Base-by-base conservation (phyloP, 768 basidiomycete species). In the Rhodotorula sphaerocarpa region DNA sequence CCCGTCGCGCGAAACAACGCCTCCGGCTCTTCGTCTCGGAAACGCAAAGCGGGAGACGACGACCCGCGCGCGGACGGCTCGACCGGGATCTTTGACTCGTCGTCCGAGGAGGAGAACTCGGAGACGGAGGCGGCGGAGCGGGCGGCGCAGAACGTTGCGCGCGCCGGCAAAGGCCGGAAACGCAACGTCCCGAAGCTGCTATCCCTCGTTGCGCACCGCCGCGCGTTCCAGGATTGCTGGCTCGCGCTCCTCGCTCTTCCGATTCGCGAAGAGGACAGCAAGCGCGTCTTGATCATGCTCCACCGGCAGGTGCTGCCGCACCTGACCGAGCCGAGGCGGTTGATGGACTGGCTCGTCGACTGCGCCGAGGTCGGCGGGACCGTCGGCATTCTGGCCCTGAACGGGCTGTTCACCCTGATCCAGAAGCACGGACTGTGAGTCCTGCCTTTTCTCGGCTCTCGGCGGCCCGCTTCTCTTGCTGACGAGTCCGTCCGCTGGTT, bases 311-410 rank as follows among this genome's bases (percentile, higher is more conserved):
- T 92, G 18, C 76, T 93, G 73, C 91, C 91, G 0, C 84, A 90
- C 74, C 74, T 92, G 50, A 89, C 87, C 0, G 76, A 86, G 43
- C 83, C 86, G 0, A 78, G 87, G 51, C 75, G 88, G 54, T 80
- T 87, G n/a, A 90, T 90, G 86, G 90, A 93, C 73, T 95, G 90
- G 88, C 80, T 93, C 43, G 82, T 84, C 31, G 82, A 82, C 4
- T 88, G 87, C 68, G 85, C 90, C 18, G 89, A 92, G 73, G 79
- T 82, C 69, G 90, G 89, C 85, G 57, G 90, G 3, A 81, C 84
- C 0, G 80, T 87, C 21, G 95, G 90, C 2, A 79, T 99, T 59
- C 78, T 97, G 47, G 90, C 89, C 2, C 79, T 99, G 67, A 97
- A 97, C 70, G 86, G 88, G 2, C 76, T 99, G 53, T 97, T 90